Evolutionary conservation across 345 rosid species (phyloP), one percentile per base, ranked within the genome.

Genomic region (Salix brachista): DNA sequence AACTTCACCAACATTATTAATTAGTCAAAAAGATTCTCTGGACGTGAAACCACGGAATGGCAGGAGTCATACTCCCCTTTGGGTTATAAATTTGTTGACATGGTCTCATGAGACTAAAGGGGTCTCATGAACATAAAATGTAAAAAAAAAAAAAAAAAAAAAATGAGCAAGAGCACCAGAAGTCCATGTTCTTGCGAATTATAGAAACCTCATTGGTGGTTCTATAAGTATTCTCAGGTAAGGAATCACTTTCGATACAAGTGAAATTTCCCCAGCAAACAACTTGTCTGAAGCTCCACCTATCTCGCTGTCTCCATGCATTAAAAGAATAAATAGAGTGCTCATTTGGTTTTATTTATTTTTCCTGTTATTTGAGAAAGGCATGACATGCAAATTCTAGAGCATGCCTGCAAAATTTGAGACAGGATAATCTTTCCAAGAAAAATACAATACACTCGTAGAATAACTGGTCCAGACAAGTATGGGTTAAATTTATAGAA

Each of bases 371-470:
- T 28, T 26, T 65, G 3, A 70, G 58, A 26, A 66, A 61, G 62
- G 42, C 32, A 4, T 42, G 52, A 71, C 74, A 74, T 61, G 52
- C 81, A 10, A 34, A 56, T 66, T 65, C 16, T 12, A 6, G 46
- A 78, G 65, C 77, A 42, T 56, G 73, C 78, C 30, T 69, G 70
- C 56, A 78, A 66, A 73, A 58, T 72, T 52, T 48, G 60, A 5
- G 72, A 46, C 61, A 37, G 1, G 1, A 41, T 52, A 50, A 30
- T 28, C 61, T 10, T 54, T 28, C 8, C 32, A 2, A 23, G 34
- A 16, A 25, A 41, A 39, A 77, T 77, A 34, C 26, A 48, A 61
- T 36, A 64, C 50, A 17, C 68, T 44, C 21, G 46, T 37, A 58
- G 11, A 19, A 44, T 9, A 65, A 39, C 41, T 13, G 46, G 68